phyloP scores from a whole-genome alignment of 1,284 basidiomycete genomes.

The Inonotus hispidus region DNA sequence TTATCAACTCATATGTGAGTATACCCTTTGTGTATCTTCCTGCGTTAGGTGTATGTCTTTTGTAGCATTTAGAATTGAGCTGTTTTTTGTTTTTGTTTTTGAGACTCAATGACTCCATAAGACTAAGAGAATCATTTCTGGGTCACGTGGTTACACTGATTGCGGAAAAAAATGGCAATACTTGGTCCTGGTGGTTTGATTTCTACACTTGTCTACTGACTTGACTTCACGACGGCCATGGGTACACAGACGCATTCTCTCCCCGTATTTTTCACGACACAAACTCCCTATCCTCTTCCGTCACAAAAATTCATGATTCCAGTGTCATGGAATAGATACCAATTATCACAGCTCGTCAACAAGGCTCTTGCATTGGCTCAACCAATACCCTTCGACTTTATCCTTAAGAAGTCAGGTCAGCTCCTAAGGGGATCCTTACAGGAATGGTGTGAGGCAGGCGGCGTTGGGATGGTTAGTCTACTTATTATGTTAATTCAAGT shows the following conservation, averaged over 20 bases:
- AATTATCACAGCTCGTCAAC: constrained; percentile 97
- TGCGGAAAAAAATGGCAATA: too few relatives aligned
- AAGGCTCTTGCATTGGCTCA: constrained; percentile 76
- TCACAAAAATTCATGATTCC: constrained; percentile 94
- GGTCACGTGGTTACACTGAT: not conserved
- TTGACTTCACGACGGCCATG: not conserved
- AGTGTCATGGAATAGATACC: constrained; percentile 84
- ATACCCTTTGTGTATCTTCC: too few relatives aligned
- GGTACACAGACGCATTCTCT: not conserved
- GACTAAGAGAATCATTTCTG: too few relatives aligned
- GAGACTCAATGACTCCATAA: too few relatives aligned
- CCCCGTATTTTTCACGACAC: constrained; percentile 79
- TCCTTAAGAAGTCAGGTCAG: constrained; percentile 66
- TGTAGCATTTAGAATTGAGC: too few relatives aligned
- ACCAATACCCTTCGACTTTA: constrained; percentile 91
- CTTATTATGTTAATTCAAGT: constrained; percentile 13
- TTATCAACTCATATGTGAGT: too few relatives aligned
- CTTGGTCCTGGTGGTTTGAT: too few relatives aligned
- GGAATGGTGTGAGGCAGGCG: constrained; percentile 74
- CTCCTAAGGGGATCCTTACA: constrained; percentile 71
- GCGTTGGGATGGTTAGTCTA: constrained; percentile 56
- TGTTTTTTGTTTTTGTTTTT: too few relatives aligned
- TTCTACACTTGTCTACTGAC: not conserved
- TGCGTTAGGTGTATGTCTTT: too few relatives aligned
- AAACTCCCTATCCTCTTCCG: constrained; percentile 78